Conservation (phyloP, 306 rosid genomes). For the Cucumis sativus region DNA sequence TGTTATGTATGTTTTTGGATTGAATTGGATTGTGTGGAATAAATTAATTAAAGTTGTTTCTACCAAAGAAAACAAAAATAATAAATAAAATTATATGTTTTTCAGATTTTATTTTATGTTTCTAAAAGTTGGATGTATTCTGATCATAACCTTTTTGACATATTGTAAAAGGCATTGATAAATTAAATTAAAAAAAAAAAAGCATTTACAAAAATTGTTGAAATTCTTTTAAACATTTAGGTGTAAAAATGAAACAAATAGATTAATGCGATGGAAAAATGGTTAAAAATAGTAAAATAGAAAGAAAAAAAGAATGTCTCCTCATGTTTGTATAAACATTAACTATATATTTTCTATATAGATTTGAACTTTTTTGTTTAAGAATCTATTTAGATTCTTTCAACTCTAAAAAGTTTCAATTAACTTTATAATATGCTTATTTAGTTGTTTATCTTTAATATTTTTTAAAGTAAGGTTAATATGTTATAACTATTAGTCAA, state of each 20-base stretch:
- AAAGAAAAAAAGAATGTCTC: neutral
- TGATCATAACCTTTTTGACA: too few species aligned
- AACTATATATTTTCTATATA: neutral
- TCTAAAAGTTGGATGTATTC: too few species aligned
- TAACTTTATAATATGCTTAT: neutral
- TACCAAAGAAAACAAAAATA: neutral
- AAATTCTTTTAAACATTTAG: too few species aligned
- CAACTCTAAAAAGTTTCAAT: neutral
- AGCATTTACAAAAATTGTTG: too few species aligned
- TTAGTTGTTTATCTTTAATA: neutral
- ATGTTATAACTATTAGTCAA: neutral
- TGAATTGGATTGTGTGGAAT: neutral
- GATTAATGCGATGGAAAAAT: too few species aligned
- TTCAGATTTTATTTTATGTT: too few species aligned
- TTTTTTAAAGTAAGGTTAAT: too few species aligned
- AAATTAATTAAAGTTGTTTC: neutral
- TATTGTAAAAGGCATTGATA: too few species aligned
- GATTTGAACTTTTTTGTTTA: neutral
- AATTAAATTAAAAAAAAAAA: too few species aligned
- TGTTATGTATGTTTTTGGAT: neutral
- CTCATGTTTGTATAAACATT: neutral
- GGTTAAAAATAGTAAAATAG: too few species aligned
- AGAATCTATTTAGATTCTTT: neutral
- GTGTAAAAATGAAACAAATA: neutral
- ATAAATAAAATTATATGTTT: too few species aligned